A percentile compares a stretch with the other conserved stretches of the same genome.
phyloP scores from a whole-genome alignment of 108 stramenopile genomes.

The Tribonema minus region DNA sequence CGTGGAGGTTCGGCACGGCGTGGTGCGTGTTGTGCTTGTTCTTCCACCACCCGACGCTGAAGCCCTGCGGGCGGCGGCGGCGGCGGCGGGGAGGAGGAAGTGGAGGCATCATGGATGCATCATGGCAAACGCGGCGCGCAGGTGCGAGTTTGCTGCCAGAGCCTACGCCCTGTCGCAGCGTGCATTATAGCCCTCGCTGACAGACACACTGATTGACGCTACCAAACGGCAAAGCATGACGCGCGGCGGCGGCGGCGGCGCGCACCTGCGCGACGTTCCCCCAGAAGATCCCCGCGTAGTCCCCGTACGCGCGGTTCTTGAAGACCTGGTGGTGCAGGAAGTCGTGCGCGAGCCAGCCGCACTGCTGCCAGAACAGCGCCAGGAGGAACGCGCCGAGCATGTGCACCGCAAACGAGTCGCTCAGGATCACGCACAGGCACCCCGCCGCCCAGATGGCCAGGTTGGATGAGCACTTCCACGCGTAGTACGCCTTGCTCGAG shows the following conservation, averaged over 20 bases:
- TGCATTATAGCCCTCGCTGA: too few species aligned
- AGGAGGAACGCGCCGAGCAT: conserved; percentile 76
- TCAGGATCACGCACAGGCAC: conserved; percentile 68
- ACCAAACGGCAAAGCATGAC: too few species aligned
- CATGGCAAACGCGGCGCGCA: too few species aligned
- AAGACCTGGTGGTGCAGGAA: conserved; percentile 93
- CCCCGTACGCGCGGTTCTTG: conserved; percentile 78
- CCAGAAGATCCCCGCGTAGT: conserved; percentile 82
- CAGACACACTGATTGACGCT: too few species aligned
- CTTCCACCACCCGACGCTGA: conserved; percentile 61
- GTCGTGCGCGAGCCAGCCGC: conserved; percentile 98
- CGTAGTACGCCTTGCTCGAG: conserved; percentile 75
- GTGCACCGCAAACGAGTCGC: conserved; percentile 68
- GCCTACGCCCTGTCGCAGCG: too few species aligned
- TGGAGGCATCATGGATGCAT: too few species aligned
- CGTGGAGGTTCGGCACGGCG: conserved; percentile 94
- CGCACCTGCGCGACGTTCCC: conserved; percentile 87
- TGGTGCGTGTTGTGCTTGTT: conserved; percentile 95
- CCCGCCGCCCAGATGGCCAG: conserved; percentile 75
- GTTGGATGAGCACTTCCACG: conserved; percentile 81
- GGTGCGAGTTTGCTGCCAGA: too few species aligned
- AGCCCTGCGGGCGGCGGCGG: too few species aligned
- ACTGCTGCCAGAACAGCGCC: conserved; percentile 97
- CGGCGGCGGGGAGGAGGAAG: too few species aligned
- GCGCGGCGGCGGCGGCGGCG: too few species aligned